Percentiles rank a stretch among this genome's conserved stretches.
phyloP scores from a whole-genome alignment of 1,284 basidiomycete genomes.

The Ustilago lituana region DNA sequence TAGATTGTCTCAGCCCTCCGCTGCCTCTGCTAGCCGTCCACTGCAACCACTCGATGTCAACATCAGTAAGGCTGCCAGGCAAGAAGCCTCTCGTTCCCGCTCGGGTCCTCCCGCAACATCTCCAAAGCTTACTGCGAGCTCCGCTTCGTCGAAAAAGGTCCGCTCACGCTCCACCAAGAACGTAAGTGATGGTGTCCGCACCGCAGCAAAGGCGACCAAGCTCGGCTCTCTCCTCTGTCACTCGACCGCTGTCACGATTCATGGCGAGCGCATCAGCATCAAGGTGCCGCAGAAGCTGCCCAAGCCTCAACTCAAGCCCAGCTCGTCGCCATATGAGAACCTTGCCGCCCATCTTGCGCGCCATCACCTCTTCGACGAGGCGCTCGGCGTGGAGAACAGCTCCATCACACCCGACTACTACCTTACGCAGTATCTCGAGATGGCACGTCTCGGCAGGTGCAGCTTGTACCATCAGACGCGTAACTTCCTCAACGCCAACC shows the following conservation, averaged over 20 bases:
- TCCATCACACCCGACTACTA: slow-evolving; percentile 33
- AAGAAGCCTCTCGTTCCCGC: slow-evolving; percentile 1
- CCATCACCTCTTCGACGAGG: slow-evolving; percentile 34
- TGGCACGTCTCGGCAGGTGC: slow-evolving; percentile 27
- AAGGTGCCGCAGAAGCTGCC: slow-evolving; percentile 44
- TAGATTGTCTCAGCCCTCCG: neutral
- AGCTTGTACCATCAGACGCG: slow-evolving; percentile 40
- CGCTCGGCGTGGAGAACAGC: slow-evolving; percentile 15
- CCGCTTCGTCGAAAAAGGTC: slow-evolving; percentile 1
- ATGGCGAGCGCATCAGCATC: slow-evolving; percentile 31
- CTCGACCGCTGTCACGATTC: slow-evolving; percentile 20
- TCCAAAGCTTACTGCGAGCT: slow-evolving; percentile 8
- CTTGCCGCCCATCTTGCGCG: slow-evolving; percentile 36
- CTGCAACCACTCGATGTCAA: slow-evolving; percentile 27
- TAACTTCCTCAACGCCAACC: slow-evolving; percentile 30
- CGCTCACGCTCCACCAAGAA: slow-evolving; percentile 22
- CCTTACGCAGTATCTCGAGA: slow-evolving; percentile 27
- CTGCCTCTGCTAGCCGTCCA: slow-evolving; percentile 4
- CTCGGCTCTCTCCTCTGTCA: neutral
- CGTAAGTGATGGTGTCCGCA: neutral
- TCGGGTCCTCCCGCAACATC: neutral
- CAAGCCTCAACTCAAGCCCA: slow-evolving; percentile 15
- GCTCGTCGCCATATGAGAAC: slow-evolving; percentile 42
- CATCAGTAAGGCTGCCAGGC: slow-evolving; percentile 13
- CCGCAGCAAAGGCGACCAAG: slow-evolving; percentile 7